These are phyloP conservation scores for Penicillium sumatraense DNA, from an alignment of 2,329 filamentous ascomycete species.

Conservation along the genomic window DNA sequence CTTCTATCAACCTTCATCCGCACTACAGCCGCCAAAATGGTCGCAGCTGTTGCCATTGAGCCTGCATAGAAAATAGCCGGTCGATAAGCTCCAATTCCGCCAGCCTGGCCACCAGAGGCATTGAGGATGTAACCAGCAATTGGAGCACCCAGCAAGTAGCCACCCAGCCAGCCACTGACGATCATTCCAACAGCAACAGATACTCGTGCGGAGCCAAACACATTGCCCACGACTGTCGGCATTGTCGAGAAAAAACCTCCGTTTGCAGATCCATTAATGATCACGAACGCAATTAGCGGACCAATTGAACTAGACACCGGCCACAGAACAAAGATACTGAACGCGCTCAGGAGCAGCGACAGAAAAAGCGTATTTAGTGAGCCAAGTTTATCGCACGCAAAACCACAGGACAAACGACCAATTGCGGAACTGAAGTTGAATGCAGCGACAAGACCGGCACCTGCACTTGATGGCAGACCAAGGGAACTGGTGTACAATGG, in stretches of 20 bases:
- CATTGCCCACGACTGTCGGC: conserved; percentile 65
- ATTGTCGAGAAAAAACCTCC: conserved; percentile 68
- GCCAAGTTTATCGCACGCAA: conserved; percentile 59
- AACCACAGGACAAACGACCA: conserved; percentile 60
- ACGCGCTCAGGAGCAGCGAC: conserved; percentile 56
- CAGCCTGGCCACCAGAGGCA: conserved; percentile 57
- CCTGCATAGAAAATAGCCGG: conserved; percentile 68
- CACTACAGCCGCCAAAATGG: conserved; percentile 28
- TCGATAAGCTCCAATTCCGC: conserved; percentile 58
- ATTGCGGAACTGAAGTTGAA: conserved; percentile 66
- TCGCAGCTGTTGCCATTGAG: conserved; percentile 54
- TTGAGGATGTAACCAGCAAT: conserved; percentile 65
- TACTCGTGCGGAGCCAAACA: conserved; percentile 61
- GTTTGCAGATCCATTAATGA: conserved; percentile 65
- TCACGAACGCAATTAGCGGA: conserved; percentile 60
- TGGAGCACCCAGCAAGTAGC: conserved; percentile 64
- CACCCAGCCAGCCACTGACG: conserved; percentile 63
- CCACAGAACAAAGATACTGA: conserved; percentile 67
- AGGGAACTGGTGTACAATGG: conserved; percentile 61
- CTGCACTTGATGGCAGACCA: conserved; percentile 57
- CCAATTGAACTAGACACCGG: conserved; percentile 60
- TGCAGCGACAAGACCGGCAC: conserved; percentile 63
- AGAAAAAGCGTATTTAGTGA: conserved; percentile 60
- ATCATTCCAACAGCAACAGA: conserved; percentile 66
- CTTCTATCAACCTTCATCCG: conserved; percentile 24